Base-by-base conservation (phyloP, 2,329 filamentous ascomycete species). In the Fusarium multiceps region DNA sequence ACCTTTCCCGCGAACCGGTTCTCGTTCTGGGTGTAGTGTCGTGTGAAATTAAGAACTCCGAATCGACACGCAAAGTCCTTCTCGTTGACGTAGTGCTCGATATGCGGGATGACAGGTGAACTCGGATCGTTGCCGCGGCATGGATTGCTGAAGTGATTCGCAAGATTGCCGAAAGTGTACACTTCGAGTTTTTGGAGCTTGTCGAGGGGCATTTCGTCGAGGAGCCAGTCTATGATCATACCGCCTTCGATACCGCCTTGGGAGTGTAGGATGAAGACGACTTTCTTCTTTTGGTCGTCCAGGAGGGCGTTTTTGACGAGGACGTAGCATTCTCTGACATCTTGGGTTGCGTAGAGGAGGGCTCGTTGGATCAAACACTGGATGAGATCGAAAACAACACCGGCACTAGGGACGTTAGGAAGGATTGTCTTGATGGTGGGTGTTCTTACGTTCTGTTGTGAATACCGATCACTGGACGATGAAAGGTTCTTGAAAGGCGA, bases 221-320 rank as follows among this genome's bases (percentile, higher is more conserved):
- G 64, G 9, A 69, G 66, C 66, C 66, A 69, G 37, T 69, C 65
- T 8, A 69, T 37, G 7, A 69, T 69, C 60, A 69, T 68, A 5
- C 66, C 66, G 4, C 65, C 66, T 40, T 69, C 66, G 1, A 69
- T 69, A 14, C 65, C 60, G 0, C 66, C 60, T 11, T 69, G 66
- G 0, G 66, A 69, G 16, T 69, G 65, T 0, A 69, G 49, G 4
- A 69, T 68, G 13, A 69, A 42, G 41, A 69, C 13, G 1, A 69
- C 66, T 8, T 69, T 69, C 13, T 53, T 66, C 51, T 65, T 66
- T 4, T 46, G 27, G 1, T 50, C 43, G 4, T 62, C 47, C 8
- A 62, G 41, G 14, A 69, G 65, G 2, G 65, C 65, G 14, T 62
- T 56, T 32, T 69, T 69, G 12, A 69, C 56, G 13, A 69, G 54